Evolutionary conservation across 2,329 filamentous ascomycete genomes (phyloP), one percentile per base, ranked within the genome.

Genomic region (Calonectria montana): DNA sequence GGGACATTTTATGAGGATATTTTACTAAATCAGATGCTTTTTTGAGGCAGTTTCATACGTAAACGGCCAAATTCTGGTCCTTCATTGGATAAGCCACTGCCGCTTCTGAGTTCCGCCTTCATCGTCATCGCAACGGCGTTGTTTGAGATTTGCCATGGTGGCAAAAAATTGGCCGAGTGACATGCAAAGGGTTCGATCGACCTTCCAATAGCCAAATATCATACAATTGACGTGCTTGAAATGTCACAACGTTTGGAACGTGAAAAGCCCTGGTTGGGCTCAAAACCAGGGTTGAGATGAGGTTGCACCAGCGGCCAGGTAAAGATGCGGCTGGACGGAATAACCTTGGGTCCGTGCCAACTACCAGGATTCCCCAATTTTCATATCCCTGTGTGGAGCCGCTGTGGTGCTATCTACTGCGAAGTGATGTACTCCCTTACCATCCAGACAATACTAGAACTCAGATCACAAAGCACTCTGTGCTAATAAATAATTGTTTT

Each of bases 261-360:
- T 9, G 53, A 59, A 21, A 39, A 12, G 35, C 5, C 23, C 9
- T 9, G 13, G 23, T 39, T 39, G 31, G 25, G n/a, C 8, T 16
- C 29, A 15, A 16, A 35, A 2, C 10, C 7, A 59, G 53, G 29
- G 31, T 39, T 39, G 53, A 39, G 23, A 39, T 39, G 53, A 59
- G 29, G 53, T 59, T 35, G 53, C 35, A 59, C 39, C 53, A 37
- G 15, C 23, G 37, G 29, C 9, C 10, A 25, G 16, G 43, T 23
- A 43, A 50, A 64, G 18, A 48, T 48, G 31, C n/a, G 53, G 53
- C 53, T 59, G 21, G 45, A 65, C 43, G 62, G 62, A 65, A 65
- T 65, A 65, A 47, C 45, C 45, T 53, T 65, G 29, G 62, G n/a
- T 31, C 43, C 61, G 41, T 47, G 43, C 29, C 43, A 35, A 35